Evolutionary conservation across 2,329 filamentous ascomycete species (phyloP), one percentile per base, ranked within the genome.

Genomic region (Graphiopsis chlorocephala): DNA sequence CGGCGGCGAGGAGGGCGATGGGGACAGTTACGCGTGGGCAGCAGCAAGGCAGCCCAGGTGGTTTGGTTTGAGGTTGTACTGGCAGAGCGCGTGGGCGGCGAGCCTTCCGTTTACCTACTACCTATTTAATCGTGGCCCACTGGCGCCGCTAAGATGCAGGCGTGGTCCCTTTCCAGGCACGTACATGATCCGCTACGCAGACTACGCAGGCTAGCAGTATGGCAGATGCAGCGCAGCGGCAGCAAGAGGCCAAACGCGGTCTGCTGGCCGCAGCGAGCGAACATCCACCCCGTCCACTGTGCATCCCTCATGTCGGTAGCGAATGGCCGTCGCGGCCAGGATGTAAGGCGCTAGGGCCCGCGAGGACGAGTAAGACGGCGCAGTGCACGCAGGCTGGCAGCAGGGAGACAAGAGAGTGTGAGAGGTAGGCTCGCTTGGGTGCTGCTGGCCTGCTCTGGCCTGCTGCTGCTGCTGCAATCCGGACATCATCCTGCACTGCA

Each of bases 91-190:
- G 52, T 33, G 52, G 29, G 28, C 53, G 53, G 59, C 59, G 47
- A 52, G 47, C 28, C 17, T 50, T 28, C 58, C 45, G 33, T 52
- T 31, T 53, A 31, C 58, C 45, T 52, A 42, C 47, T 53, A 20
- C 25, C 50, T 53, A 53, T 62, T 62, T 62, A 62, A 62, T 61
- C 60, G 60, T 62, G 60, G 60, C 48, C 60, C 60, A 62, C 60
- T 29, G 60, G 60, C 31, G 60, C 60, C 60, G 60, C 60, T 62
- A 62, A 42, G 25, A 62, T 62, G 60, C 60, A 62, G 58, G 60
- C 48, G 31, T 52, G 33, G 60, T 53, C 60, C 48, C 47, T 55
- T 62, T 62, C 31, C 60, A 62, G 60, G 60, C 60, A 62, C 60
- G 60, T 62, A 62, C 60, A 62, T 62, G 60, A 62, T 62, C 60